phyloP scores from a whole-genome alignment of 2,329 filamentous ascomycete genomes.

The Xylaria sp. region DNA sequence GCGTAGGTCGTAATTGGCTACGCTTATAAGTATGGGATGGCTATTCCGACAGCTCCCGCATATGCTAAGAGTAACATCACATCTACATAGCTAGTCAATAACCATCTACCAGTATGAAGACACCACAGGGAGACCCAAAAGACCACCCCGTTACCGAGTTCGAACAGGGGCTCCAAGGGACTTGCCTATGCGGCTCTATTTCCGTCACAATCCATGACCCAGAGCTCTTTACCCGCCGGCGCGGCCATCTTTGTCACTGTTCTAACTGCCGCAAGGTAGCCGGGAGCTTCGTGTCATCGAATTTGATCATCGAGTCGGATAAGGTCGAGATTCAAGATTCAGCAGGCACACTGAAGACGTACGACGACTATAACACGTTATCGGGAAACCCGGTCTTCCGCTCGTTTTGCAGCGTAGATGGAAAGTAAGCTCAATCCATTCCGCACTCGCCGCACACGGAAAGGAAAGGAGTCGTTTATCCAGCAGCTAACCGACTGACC shows the following conservation, averaged over 20 bases:
- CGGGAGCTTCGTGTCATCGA: conserved; percentile 28
- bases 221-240: conserved; percentile 31
- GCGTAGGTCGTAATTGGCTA: not conserved
- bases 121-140: conserved; percentile 35
- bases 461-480: not conserved
- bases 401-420: conserved; percentile 34
- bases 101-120: conserved; percentile 18
- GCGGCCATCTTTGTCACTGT: conserved; percentile 35
- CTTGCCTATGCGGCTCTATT: conserved; percentile 35
- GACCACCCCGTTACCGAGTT: conserved; percentile 29
- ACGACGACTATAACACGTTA: conserved; percentile 28
- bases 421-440: conserved; percentile 28
- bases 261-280: conserved; percentile 34
- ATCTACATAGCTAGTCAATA: not conserved
- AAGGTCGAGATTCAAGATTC: conserved; percentile 33
- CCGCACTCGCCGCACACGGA: not conserved
- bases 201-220: conserved; percentile 24
- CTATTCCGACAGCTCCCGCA: not conserved
- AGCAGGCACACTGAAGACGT: conserved; percentile 28
- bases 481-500: conserved; percentile 2
- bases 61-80: not conserved
- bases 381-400: conserved; percentile 33
- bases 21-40: conserved; percentile 19
- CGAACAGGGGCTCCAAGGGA: conserved; percentile 24
- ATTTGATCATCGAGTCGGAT: conserved; percentile 31